phyloP scores from a whole-genome alignment of 1,284 basidiomycete genomes.

The Irpex lacteus region DNA sequence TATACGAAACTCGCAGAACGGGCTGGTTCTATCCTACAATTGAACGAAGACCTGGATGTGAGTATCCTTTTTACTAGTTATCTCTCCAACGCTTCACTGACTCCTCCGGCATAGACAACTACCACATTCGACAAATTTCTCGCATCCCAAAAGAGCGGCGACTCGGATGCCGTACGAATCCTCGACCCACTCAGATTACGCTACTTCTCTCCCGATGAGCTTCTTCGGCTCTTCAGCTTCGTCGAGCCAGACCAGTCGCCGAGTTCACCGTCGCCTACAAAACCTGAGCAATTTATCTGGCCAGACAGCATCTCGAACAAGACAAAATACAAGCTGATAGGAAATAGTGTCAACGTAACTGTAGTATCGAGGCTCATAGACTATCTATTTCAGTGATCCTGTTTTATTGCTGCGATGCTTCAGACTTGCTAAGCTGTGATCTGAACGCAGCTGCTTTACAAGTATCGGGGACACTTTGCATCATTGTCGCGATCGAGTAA shows the following conservation, averaged over 20 bases:
- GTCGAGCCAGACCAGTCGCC: conserved; percentile 23
- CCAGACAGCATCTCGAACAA: conserved; percentile 56
- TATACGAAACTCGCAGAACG: conserved; percentile 76
- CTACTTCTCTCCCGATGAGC: conserved; percentile 70
- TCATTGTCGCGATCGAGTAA: too few relatives aligned
- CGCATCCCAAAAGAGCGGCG: conserved; percentile 36
- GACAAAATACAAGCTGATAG: conserved; percentile 70
- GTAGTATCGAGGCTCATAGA: conserved; percentile 58
- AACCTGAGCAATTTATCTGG: conserved; percentile 48
- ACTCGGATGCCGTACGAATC: conserved; percentile 46
- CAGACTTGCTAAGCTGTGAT: background rate
- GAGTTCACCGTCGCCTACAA: conserved; percentile 11
- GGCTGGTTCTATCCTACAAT: conserved; percentile 71
- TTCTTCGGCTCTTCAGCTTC: conserved; percentile 68
- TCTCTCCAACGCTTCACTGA: background rate
- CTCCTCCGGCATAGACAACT: conserved; percentile 48
- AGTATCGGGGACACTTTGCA: background rate
- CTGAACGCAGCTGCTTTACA: background rate
- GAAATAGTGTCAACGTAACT: conserved; percentile 76
- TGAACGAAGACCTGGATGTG: conserved; percentile 64
- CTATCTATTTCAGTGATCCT: conserved; percentile 41
- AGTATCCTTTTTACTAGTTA: conserved; percentile 20
- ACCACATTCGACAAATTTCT: conserved; percentile 58
- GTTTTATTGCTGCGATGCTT: background rate
- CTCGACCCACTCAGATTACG: conserved; percentile 58